Evolutionary conservation across 2,329 filamentous ascomycete genomes (phyloP).

Genomic region (Paramyrothecium roridum): DNA sequence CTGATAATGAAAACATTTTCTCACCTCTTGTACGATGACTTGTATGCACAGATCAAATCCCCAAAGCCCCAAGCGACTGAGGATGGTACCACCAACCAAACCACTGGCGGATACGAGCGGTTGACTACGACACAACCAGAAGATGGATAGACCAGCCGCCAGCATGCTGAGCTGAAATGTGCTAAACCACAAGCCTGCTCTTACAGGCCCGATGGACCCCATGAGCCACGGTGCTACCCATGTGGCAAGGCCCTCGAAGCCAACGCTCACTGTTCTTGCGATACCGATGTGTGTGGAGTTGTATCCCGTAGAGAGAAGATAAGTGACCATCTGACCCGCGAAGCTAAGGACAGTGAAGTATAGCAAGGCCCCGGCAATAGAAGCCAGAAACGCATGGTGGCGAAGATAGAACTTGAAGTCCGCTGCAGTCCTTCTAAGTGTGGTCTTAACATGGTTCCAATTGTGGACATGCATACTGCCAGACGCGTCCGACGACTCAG

Average conservation of each 20-base stretch:
- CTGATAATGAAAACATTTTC: conserved; percentile 5
- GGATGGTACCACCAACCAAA: conserved; percentile 45
- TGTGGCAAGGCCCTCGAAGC: conserved; percentile 59
- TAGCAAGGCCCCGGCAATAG: conserved; percentile 55
- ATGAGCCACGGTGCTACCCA: conserved; percentile 57
- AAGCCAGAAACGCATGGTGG: conserved; percentile 57
- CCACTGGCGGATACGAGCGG: conserved; percentile 37
- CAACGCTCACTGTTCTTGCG: conserved; percentile 48
- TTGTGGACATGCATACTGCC: not conserved
- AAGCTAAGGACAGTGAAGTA: conserved; percentile 62
- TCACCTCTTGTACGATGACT: conserved; percentile 58
- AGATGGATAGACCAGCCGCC: conserved; percentile 38
- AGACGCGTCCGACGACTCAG: not conserved
- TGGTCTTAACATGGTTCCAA: conserved; percentile 2
- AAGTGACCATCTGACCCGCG: conserved; percentile 62
- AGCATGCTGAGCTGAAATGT: conserved; percentile 64
- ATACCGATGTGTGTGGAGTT: conserved; percentile 49
- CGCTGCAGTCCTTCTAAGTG: conserved; percentile 7
- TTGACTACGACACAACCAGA: conserved; percentile 27
- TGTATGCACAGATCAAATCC: conserved; percentile 61
- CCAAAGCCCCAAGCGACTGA: conserved; percentile 60
- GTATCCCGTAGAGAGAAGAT: conserved; percentile 52
- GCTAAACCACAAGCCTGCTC: conserved; percentile 69
- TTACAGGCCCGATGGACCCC: conserved; percentile 50
- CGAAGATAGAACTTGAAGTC: conserved; percentile 40